phyloP scores from a whole-genome alignment of 108 stramenopile genomes.

The Fragilaria crotonensis region DNA sequence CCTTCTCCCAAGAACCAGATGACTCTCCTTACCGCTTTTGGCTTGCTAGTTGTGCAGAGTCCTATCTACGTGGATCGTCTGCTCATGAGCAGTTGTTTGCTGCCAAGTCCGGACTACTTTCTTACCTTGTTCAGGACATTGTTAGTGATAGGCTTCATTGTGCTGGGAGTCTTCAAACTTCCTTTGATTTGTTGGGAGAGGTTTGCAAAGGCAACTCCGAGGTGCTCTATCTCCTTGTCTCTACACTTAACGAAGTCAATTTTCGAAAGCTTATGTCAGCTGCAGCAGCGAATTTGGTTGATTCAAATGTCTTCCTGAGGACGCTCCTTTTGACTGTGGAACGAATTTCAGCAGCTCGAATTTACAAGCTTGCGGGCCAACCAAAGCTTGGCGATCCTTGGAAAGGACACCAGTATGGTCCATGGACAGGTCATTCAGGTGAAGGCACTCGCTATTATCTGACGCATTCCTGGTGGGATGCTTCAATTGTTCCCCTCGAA shows the following conservation, averaged over 20 bases:
- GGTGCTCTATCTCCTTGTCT: conserved; percentile 34
- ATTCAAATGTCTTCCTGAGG: conserved; percentile 89
- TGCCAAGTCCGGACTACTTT: conserved; percentile 47
- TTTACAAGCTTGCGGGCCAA: not conserved
- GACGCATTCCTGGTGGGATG: conserved; percentile 60
- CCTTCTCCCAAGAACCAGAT: conserved; percentile 55
- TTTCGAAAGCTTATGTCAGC: conserved; percentile 59
- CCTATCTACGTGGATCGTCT: conserved; percentile 74
- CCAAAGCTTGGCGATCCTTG: not conserved
- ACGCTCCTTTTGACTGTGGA: conserved; percentile 64
- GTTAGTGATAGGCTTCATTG: conserved; percentile 42
- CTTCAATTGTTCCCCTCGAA: conserved; percentile 6
- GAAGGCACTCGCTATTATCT: conserved; percentile 25
- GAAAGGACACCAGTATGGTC: not conserved
- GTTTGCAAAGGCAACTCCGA: conserved; percentile 68
- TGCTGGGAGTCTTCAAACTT: conserved; percentile 77
- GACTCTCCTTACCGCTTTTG: conserved; percentile 86
- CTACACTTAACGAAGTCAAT: conserved; percentile 40
- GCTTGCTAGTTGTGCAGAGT: conserved; percentile 84
- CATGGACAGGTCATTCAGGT: not conserved
- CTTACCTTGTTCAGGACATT: conserved; percentile 52
- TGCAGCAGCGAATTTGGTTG: conserved; percentile 71
- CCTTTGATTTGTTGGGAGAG: conserved; percentile 86
- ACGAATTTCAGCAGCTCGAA: conserved; percentile 25
- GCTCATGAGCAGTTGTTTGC: conserved; percentile 53